Conservation (phyloP, 345 rosid genomes). For the Carallia pectinifolia region DNA sequence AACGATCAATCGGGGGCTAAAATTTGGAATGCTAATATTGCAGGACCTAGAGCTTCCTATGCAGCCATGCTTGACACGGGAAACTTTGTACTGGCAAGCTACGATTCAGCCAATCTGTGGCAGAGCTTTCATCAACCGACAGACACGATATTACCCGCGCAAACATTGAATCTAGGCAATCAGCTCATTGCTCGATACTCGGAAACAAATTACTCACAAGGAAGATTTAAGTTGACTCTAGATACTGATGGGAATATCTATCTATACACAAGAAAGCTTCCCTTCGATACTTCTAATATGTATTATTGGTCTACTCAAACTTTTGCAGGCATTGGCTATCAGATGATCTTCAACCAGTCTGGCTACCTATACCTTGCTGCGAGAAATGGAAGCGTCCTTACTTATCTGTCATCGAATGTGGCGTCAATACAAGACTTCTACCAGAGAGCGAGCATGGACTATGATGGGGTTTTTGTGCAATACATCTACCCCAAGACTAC, state of each 20-base stretch:
- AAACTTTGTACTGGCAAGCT: constrained; percentile 39
- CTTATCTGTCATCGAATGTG: neutral
- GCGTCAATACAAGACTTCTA: constrained; percentile 27
- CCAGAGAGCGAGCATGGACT: constrained; percentile 46
- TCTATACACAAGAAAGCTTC: constrained; percentile 25
- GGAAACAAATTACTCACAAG: constrained; percentile 30
- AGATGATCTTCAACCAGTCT: constrained; percentile 43
- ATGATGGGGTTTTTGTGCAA: constrained; percentile 55
- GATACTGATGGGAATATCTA: constrained; percentile 37
- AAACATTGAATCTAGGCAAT: constrained; percentile 21
- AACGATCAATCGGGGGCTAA: constrained; percentile 24
- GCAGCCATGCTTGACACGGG: constrained; percentile 54
- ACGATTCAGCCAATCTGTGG: constrained; percentile 35
- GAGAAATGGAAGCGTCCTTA: constrained; percentile 22
- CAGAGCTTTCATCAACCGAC: constrained; percentile 49
- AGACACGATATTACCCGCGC: constrained; percentile 53
- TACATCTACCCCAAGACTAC: constrained; percentile 46
- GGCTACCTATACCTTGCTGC: constrained; percentile 40
- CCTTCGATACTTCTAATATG: constrained; percentile 1
- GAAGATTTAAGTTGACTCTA: constrained; percentile 34
- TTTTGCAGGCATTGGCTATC: constrained; percentile 16
- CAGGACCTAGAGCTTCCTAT: constrained; percentile 24
- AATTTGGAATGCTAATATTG: constrained; percentile 29
- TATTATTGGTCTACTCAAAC: constrained; percentile 30
- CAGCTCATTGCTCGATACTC: constrained; percentile 28